Evolutionary conservation across 768 basidiomycete genomes (phyloP).

Genomic region (Leucosporidium creatinivorum): DNA sequence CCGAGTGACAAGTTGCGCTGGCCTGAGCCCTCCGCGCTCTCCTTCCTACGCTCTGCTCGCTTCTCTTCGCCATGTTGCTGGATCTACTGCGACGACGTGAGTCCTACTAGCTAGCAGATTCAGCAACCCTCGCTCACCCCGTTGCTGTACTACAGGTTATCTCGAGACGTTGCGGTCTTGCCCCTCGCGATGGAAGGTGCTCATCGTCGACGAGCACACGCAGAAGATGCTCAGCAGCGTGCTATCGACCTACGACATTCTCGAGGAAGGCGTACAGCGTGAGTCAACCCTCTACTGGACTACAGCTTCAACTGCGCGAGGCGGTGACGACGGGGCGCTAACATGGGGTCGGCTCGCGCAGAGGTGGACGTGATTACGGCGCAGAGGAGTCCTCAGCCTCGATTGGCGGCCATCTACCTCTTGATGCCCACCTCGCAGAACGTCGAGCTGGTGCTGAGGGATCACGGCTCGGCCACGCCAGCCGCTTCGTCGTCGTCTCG

Average conservation of each 20-base stretch:
- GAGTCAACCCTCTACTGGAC: constrained; percentile 42
- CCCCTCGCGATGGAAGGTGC: constrained; percentile 82
- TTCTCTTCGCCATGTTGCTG: no score
- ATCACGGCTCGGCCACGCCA: constrained; percentile 50
- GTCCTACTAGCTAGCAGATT: no score
- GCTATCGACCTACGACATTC: constrained; percentile 84
- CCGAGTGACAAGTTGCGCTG: no score
- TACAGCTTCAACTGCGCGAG: background rate
- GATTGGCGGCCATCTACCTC: constrained; percentile 86
- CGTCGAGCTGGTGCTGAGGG: constrained; percentile 78
- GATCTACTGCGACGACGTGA: no score
- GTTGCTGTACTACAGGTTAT: constrained; percentile 53
- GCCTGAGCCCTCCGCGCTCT: no score
- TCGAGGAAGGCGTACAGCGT: constrained; percentile 96
- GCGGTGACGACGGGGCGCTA: background rate
- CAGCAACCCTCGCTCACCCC: no score
- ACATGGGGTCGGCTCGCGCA: constrained; percentile 40
- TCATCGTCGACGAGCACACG: constrained; percentile 90
- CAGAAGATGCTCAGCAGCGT: constrained; percentile 75
- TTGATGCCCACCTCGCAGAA: constrained; percentile 93
- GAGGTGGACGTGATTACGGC: constrained; percentile 87
- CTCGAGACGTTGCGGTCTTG: constrained; percentile 80
- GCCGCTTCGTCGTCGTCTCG: background rate
- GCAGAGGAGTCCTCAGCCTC: constrained; percentile 70
- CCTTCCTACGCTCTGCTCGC: no score